Base-by-base conservation (phyloP, 768 basidiomycete genomes). In the Kwoniella dejecticola region DNA sequence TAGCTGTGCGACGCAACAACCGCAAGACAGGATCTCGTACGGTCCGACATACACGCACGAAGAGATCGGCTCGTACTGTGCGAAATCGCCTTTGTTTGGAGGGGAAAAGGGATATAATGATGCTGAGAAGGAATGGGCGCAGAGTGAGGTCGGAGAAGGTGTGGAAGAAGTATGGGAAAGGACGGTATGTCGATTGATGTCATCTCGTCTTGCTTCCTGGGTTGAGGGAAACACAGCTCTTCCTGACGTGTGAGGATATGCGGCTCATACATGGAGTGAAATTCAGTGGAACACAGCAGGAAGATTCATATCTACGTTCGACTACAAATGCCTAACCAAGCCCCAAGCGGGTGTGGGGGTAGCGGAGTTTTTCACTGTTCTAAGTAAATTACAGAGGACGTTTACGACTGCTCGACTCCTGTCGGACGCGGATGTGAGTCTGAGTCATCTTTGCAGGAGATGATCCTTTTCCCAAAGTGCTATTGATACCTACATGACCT, bases 111-210 rank as follows among this genome's bases (percentile, higher is more conserved):
- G 64, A 2, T 69, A 66, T 33, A 57, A 66, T 30, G 23, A 44
- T 40, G 75, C 70, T 4, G 77, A 78, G 38, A 47, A 38, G 1
- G 74, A 75, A 42, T 78, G 77, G 77, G 74, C 77, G n/a, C 68
- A 70, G 42, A 67, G 66, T n/a, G 77, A 78, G 41, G 72, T 75
- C 5, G 77, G 77, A 6, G 77, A 78, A 60, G 74, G 77, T 15
- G 67, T 77, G 7, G 77, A 78, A 56, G 77, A 78, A 62, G 60
- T 76, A 5, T 75, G 73, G 75, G 74, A 74, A 38, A 53, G 75
- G 29, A 56, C 65, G n/a, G 76, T 77, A 48, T 57, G 76, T 68
- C 7, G 15, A 36, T 26, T 1, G n/a, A n/a, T n/a, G n/a, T n/a
- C n/a, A n/a, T n/a, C n/a, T n/a, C n/a, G n/a, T n/a, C n/a, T n/a